Evolutionary conservation across 345 rosid genomes (phyloP).

Genomic region (Salix viminalis): DNA sequence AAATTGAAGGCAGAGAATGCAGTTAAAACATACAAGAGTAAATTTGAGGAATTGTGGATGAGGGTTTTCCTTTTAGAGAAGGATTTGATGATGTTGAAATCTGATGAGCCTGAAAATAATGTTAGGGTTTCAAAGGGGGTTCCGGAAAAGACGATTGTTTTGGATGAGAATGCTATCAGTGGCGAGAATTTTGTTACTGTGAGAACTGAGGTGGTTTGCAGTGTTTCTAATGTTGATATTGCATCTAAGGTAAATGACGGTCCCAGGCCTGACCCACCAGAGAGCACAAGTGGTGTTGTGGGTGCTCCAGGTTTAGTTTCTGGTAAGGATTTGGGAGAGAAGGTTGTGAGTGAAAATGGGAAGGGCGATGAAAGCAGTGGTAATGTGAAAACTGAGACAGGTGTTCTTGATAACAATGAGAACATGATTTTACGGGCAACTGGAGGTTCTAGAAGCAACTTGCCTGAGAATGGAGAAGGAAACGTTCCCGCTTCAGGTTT

Average conservation of each 20-base stretch:
- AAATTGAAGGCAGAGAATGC: constrained; percentile 11
- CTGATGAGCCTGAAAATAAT: not conserved
- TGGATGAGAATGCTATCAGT: too few relatives aligned
- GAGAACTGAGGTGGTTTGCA: too few relatives aligned
- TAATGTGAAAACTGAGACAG: not conserved
- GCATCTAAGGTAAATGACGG: too few relatives aligned
- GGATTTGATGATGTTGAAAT: not conserved
- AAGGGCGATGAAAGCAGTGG: not conserved
- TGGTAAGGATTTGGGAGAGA: not conserved
- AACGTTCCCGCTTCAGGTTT: not conserved
- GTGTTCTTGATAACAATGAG: not conserved
- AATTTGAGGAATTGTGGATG: constrained; percentile 11
- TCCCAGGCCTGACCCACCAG: too few relatives aligned
- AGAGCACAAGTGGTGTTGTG: too few relatives aligned
- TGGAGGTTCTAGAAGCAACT: not conserved
- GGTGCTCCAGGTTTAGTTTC: too few relatives aligned
- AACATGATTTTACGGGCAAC: not conserved
- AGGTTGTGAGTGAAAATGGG: not conserved
- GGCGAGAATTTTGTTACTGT: too few relatives aligned
- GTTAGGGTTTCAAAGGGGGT: not conserved
- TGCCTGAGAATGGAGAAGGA: not conserved
- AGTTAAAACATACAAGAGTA: constrained; percentile 7
- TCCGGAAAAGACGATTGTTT: not conserved
- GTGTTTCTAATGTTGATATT: too few relatives aligned
- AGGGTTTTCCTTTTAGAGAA: constrained; percentile 19